Evolutionary conservation across 1,284 basidiomycete species (phyloP).

Genomic region (Ceratobasidium papillatum): DNA sequence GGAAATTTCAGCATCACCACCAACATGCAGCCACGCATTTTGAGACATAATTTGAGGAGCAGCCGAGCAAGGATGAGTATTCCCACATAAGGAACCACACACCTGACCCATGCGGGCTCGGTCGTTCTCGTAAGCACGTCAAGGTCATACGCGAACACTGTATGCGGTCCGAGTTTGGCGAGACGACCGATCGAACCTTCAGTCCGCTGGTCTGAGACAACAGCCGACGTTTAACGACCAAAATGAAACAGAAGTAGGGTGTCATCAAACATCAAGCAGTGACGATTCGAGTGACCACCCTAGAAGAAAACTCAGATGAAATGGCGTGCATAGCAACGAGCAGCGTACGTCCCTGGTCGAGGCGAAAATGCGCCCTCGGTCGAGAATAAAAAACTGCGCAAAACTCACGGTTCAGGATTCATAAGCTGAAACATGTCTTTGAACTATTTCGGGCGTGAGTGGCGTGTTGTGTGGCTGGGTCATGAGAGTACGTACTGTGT

Average conservation of each 20-base stretch:
- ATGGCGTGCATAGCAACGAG: neutral
- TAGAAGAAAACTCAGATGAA: neutral
- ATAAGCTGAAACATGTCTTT: slow-evolving; percentile 62
- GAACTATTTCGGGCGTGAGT: slow-evolving; percentile 53
- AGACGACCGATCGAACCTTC: slow-evolving; percentile 5
- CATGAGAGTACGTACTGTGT: slow-evolving; percentile 15
- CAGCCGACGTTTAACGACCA: too few species aligned
- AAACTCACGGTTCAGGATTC: slow-evolving; percentile 62
- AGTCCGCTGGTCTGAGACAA: neutral
- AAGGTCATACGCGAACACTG: neutral
- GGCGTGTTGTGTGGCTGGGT: neutral
- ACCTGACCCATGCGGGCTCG: neutral
- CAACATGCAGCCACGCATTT: neutral
- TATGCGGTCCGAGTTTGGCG: too few species aligned
- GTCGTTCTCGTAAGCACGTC: neutral
- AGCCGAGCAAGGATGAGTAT: neutral
- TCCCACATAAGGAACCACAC: neutral
- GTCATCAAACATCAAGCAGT: neutral
- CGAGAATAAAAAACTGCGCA: neutral
- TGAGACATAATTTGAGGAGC: neutral
- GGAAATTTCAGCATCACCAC: neutral
- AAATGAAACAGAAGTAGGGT: too few species aligned
- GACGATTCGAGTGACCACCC: neutral
- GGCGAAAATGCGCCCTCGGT: neutral
- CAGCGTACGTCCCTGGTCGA: neutral